Base-by-base conservation (phyloP, 495 filamentous ascomycete species). In the Penicillium diatomitis region DNA sequence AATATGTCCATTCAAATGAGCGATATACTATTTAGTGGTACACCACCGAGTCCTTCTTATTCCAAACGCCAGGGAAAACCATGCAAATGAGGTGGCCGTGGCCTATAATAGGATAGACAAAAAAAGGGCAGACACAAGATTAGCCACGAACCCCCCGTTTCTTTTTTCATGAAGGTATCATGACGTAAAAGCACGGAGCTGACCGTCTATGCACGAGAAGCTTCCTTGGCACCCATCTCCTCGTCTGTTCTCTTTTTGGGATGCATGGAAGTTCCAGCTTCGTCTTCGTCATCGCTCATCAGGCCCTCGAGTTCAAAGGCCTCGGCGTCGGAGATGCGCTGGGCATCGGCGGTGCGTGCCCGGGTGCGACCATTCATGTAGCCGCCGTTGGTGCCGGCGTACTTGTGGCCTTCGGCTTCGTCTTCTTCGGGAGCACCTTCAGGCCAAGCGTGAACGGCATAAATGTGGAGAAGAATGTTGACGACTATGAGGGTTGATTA, bases 241-340 rank as follows among this genome's bases (percentile, higher is more conserved):
- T 71, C 69, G 49, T 71, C 69, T 32, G 50, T 50, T 3, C 44
- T 41, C 47, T 66, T 71, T 39, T 58, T 64, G 8, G 62, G 61
- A 0, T 62, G 62, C 51, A 63, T 50, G 6, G 53, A 46, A 3
- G 54, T 50, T 36, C 52, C 65, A 11, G 46, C 57, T 37, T 69
- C 69, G 27, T 72, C 69, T 37, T 74, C 72, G 12, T 90, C 87
- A 40, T 95, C 90, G 35, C 83, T 90, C 56, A 96, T 92, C 29
- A 98, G 68, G 0, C 89, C 90, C 45, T 90, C 86, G 0, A 96
- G 72, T 66, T 96, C 90, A 61, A 95, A 96, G 51, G 90, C 86
- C 63, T 94, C 85, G 0, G 87, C 91, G 62, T 96, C 92, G 10
- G 68, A 65, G 40, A 75, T 67, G 28, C 63, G 72, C 77, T 78